Evolutionary conservation across 805 yeast genomes (phyloP).

Genomic region (Ogataea zsoltii): DNA sequence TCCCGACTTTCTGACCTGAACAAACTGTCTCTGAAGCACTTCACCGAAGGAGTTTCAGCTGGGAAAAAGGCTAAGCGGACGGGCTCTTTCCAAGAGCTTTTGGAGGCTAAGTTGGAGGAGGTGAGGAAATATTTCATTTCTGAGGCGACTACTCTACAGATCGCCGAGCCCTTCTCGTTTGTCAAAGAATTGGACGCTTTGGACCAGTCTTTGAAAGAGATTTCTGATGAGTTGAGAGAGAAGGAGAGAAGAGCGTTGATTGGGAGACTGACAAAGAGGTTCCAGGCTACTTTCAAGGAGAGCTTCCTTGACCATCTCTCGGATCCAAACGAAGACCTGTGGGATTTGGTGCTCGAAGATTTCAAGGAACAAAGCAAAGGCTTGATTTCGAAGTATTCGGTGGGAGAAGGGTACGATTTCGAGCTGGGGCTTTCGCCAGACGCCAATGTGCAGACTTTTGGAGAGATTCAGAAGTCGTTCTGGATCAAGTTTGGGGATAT

Average conservation of each 20-base stretch:
- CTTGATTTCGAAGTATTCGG: constrained; percentile 33
- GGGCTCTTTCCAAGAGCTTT: constrained; percentile 24
- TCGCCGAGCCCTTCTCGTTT: constrained; percentile 35
- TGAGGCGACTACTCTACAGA: constrained; percentile 36
- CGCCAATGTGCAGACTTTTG: constrained; percentile 42
- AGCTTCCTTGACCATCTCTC: constrained; percentile 48
- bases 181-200: constrained; percentile 37
- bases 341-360: constrained; percentile 57
- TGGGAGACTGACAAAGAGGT: constrained; percentile 45
- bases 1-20: constrained; percentile 41
- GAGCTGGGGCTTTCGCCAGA: constrained; percentile 56
- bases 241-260: constrained; percentile 46
- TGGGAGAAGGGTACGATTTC: constrained; percentile 51
- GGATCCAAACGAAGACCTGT: constrained; percentile 51
- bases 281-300: constrained; percentile 50
- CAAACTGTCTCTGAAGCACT: constrained; percentile 32
- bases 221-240: constrained; percentile 33
- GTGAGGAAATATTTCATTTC: constrained; percentile 30
- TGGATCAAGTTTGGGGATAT: constrained; percentile 67
- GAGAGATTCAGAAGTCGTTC: constrained; percentile 50
- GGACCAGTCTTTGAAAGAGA: constrained; percentile 31
- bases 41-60: constrained; percentile 28
- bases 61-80: constrained; percentile 27
- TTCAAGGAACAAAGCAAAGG: constrained; percentile 41
- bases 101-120: constrained; percentile 22